These are phyloP conservation scores for Alternaria alternata DNA, from an alignment of 2,329 filamentous ascomycete genomes.

Conservation along the genomic window DNA sequence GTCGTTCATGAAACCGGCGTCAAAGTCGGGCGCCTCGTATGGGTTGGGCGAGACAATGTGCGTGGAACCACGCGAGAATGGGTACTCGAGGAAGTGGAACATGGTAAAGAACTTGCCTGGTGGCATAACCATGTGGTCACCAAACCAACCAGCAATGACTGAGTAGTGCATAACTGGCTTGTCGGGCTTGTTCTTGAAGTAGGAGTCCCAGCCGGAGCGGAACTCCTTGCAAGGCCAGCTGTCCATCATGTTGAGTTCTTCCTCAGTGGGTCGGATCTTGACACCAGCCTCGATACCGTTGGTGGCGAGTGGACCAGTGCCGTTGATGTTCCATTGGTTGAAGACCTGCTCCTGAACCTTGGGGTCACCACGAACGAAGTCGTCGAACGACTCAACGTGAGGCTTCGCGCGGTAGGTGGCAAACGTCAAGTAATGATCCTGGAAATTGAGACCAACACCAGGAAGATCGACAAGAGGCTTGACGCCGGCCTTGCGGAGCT, in stretches of 20 bases:
- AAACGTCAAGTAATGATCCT: conserved; percentile 78
- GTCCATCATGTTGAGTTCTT: conserved; percentile 74
- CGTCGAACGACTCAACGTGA: conserved; percentile 79
- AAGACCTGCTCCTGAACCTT: conserved; percentile 77
- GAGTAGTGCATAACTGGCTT: conserved; percentile 88
- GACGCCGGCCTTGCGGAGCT: conserved; percentile 72
- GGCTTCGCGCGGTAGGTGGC: conserved; percentile 76
- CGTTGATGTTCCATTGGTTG: conserved; percentile 80
- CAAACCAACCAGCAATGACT: conserved; percentile 68
- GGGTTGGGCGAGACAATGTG: conserved; percentile 76
- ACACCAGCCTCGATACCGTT: conserved; percentile 84
- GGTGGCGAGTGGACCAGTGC: conserved; percentile 78
- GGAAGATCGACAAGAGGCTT: conserved; percentile 75
- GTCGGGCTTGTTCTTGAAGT: conserved; percentile 85
- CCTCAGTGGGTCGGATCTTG: conserved; percentile 74
- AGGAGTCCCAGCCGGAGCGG: conserved; percentile 77
- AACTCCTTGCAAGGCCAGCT: conserved; percentile 79
- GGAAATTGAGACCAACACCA: conserved; percentile 78
- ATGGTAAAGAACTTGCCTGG: conserved; percentile 83
- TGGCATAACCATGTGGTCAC: conserved; percentile 67
- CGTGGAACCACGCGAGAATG: conserved; percentile 61
- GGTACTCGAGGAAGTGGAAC: conserved; percentile 46
- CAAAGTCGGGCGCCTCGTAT: conserved; percentile 79
- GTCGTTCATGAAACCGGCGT: conserved; percentile 86
- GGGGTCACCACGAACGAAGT: conserved; percentile 78